Percentiles rank a stretch among this genome's conserved stretches.
Evolutionary conservation across 2,329 filamentous ascomycete genomes (phyloP).

Genomic region (Cladosporium phlei): DNA sequence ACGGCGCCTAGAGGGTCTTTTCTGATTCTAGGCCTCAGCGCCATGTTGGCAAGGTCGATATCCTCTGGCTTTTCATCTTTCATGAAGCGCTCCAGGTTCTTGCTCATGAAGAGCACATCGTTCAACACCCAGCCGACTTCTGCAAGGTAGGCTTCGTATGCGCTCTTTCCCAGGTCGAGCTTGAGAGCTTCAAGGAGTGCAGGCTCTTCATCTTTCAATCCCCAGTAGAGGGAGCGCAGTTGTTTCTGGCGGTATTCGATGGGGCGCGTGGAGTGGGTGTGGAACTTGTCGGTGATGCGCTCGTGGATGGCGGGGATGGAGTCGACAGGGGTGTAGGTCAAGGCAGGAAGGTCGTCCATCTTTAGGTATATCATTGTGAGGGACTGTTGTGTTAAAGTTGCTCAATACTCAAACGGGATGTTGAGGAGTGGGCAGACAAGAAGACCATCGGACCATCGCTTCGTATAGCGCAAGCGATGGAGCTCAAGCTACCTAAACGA

Average conservation of each 20-base stretch:
- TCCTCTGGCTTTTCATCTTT: conserved; percentile 73
- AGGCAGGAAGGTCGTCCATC: conserved; percentile 28
- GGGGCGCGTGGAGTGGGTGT: conserved; percentile 73
- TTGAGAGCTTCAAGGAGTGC: conserved; percentile 70
- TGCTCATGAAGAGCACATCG: conserved; percentile 73
- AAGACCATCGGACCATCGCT: too few relatives aligned
- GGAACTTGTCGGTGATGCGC: conserved; percentile 64
- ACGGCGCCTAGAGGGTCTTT: conserved; percentile 84
- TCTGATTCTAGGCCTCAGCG: conserved; percentile 69
- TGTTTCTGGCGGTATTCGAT: conserved; percentile 77
- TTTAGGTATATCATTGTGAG: conserved; percentile 14
- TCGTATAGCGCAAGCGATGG: too few relatives aligned
- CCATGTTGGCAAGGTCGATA: conserved; percentile 62
- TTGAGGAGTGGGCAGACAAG: too few relatives aligned
- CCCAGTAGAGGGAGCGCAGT: conserved; percentile 94
- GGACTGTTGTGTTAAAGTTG: too few relatives aligned
- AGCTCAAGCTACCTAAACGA: too few relatives aligned
- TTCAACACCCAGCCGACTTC: conserved; percentile 77
- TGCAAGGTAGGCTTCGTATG: conserved; percentile 66
- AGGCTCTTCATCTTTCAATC: conserved; percentile 68
- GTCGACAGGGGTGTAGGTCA: conserved; percentile 56
- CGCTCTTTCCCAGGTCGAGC: conserved; percentile 72
- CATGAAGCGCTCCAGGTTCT: conserved; percentile 74
- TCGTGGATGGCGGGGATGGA: conserved; percentile 60
- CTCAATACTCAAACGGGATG: too few relatives aligned